Evolutionary conservation across 2,329 filamentous ascomycete genomes (phyloP), one percentile per base, ranked within the genome.

Genomic region (Blumeria hordei): DNA sequence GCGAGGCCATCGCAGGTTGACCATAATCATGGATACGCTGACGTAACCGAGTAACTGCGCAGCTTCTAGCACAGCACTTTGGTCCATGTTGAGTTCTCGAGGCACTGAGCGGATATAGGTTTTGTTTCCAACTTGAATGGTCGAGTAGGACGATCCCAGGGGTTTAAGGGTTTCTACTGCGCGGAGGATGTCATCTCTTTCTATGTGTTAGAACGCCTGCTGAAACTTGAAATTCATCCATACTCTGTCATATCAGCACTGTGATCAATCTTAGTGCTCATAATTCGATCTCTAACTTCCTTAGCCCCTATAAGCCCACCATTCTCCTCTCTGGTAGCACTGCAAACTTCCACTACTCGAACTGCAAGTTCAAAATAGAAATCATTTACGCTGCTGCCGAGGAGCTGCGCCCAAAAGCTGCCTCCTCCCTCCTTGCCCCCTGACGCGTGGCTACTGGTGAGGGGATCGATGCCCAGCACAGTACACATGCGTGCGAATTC

Each of bases 401-500:
- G 75, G 59, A 96, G 78, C 71, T 95, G 88, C 8, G 87, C 84
- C 90, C 92, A 96, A 57, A 95, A 80, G 57, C 83, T 92, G 16
- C 78, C 77, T 37, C 67, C 70, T 16, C 70, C 66, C 59, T 72
- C 69, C 50, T 69, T 71, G 44, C 68, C 68, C 58, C 71, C 71
- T 54, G 72, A 71, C 61, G 71, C 64, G 63, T 74, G 78, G 61
- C 71, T 75, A 56, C 76, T 80, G n/a, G 88, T 87, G 16, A 98
- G 74, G 1, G 92, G 93, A 67, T 98, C 92, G 11, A 98, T 88
- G 52, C 92, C 92, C 61, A 98, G 95, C 59, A 88, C 88, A 64
- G 88, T 80, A 70, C 92, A 98, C 92, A 98, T 98, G 67, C 90
- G 87, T 3, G 92, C 90, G 66, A 98, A 98, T 69, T 98, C 90